These are phyloP conservation scores for Corymbia citriodora DNA, from an alignment of 441 rosid genomes.

Conservation along the genomic window DNA sequence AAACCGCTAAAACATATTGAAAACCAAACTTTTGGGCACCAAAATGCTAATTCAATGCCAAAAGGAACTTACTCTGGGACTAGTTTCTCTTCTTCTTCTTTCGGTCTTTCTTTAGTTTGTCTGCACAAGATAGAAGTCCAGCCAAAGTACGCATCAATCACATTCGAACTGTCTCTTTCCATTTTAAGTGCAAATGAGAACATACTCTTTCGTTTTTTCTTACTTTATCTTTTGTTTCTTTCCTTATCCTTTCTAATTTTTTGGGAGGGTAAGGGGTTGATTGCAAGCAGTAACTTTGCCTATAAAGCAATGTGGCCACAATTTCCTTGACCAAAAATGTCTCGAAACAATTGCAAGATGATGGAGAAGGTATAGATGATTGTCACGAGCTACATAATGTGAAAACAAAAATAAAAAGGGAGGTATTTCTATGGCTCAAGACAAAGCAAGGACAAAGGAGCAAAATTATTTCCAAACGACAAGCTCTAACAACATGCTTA, in stretches of 20 bases:
- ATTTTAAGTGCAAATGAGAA: neutral
- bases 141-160: neutral
- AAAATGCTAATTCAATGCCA: neutral
- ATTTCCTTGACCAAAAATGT: neutral
- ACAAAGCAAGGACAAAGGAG: neutral
- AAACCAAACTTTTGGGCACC: neutral
- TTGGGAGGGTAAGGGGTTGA: neutral
- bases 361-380: neutral
- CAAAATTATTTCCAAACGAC: neutral
- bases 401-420: neutral
- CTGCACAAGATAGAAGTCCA: slow-evolving; percentile 14
- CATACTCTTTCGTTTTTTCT: neutral
- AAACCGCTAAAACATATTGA: neutral
- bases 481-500: neutral
- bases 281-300: neutral
- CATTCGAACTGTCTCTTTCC: neutral
- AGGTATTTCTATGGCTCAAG: neutral
- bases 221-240: neutral
- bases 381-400: neutral
- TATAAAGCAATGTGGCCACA: neutral
- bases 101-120: slow-evolving; percentile 9
- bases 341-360: neutral
- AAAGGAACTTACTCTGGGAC: slow-evolving; percentile 40
- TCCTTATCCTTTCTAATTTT: neutral
- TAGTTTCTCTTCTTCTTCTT: slow-evolving; percentile 17